Conservation (phyloP, 2,329 filamentous ascomycete genomes). For the Alternaria brassicicola region DNA sequence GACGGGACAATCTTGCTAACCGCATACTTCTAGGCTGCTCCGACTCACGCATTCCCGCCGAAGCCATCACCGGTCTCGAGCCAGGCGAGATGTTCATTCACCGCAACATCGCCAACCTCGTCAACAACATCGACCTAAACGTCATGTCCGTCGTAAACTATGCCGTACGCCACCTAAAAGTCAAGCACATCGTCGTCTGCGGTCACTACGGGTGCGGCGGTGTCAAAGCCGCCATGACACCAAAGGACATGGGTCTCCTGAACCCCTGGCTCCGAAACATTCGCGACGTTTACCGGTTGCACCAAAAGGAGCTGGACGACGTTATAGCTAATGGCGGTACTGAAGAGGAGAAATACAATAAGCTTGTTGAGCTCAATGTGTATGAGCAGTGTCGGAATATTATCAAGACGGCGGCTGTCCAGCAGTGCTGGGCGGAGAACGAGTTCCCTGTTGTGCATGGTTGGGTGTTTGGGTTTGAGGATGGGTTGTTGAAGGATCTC, state of each 20-base stretch:
- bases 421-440: conserved; percentile 65
- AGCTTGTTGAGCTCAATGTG: conserved; percentile 48
- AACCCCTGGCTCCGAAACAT: conserved; percentile 79
- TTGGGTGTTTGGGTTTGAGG: conserved; percentile 73
- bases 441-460: conserved; percentile 73
- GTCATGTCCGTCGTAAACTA: conserved; percentile 52
- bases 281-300: conserved; percentile 73
- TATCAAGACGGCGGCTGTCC: conserved; percentile 59
- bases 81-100: conserved; percentile 46
- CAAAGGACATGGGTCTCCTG: conserved; percentile 71
- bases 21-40: conserved; percentile 40
- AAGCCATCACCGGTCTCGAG: conserved; percentile 50
- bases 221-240: conserved; percentile 66
- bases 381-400: conserved; percentile 48
- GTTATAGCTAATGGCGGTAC: conserved; percentile 23
- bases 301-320: conserved; percentile 70
- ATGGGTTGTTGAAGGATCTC: conserved; percentile 70
- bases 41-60: conserved; percentile 50
- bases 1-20: too few species aligned
- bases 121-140: conserved; percentile 50
- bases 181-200: conserved; percentile 73
- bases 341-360: conserved; percentile 41
- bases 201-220: conserved; percentile 73
- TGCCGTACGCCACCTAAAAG: conserved; percentile 53
- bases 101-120: conserved; percentile 47